Percentiles rank a stretch among this genome's conserved stretches.
These are phyloP conservation scores for Phytophthora agathidicida DNA, from an alignment of 352 stramenopile genomes.

Conservation along the genomic window DNA sequence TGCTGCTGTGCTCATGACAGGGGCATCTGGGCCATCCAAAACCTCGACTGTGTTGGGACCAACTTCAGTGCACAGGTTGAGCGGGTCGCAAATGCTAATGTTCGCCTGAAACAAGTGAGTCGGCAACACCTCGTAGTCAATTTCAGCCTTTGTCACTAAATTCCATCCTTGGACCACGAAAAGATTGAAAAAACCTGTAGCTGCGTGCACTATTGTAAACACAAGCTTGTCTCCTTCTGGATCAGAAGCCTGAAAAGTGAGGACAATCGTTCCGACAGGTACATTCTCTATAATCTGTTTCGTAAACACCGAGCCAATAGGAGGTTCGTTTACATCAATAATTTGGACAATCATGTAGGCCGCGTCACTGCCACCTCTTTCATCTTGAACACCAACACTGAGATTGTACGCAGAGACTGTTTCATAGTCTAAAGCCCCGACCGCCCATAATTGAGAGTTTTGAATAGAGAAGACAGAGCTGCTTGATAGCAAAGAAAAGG, in stretches of 20 bases:
- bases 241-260: constrained; percentile 32
- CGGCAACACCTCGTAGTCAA: constrained; percentile 26
- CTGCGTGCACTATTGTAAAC: constrained; percentile 15
- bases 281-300: constrained; percentile 44
- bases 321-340: constrained; percentile 41
- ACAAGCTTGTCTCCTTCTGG: constrained; percentile 49
- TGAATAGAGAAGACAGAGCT: constrained; percentile 16
- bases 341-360: constrained; percentile 30
- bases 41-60: constrained; percentile 47
- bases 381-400: constrained; percentile 29
- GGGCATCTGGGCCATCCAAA: constrained; percentile 47
- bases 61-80: constrained; percentile 42
- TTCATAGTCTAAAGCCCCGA: constrained; percentile 25
- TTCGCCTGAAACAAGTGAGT: constrained; percentile 32
- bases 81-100: constrained; percentile 48
- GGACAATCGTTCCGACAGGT: constrained; percentile 29
- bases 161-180: constrained; percentile 20
- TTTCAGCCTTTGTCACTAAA: constrained; percentile 21
- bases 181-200: constrained; percentile 14
- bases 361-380: constrained; percentile 17
- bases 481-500: constrained; percentile 29
- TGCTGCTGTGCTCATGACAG: constrained; percentile 31
- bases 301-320: constrained; percentile 29
- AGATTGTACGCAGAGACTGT: constrained; percentile 24
- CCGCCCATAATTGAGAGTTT: constrained; percentile 24